Base-by-base conservation (phyloP, 441 rosid species). In the Aleurites moluccanus region DNA sequence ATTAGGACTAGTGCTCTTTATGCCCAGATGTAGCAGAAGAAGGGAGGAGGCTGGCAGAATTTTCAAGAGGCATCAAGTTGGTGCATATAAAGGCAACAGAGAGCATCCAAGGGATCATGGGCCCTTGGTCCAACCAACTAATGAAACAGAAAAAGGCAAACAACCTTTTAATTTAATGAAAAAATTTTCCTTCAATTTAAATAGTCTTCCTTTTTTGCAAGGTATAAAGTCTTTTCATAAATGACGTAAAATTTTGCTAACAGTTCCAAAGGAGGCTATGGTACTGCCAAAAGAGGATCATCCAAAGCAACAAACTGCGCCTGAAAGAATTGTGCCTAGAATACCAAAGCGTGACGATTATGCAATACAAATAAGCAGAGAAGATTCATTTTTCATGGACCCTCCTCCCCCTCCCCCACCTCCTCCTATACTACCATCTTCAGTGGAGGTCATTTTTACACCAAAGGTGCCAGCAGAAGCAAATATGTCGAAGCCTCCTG, bases 91-190 rank as follows among this genome's bases (percentile, higher is more conserved):
- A 83, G 96, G 90, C 76, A 83, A 63, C 85, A 84, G 96, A 83
- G 91, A 87, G 75, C 86, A 84, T 74, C 75, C 80, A 64, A 76
- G 81, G 68, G 89, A 85, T 68, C 82, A 76, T 53, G 83, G 78
- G 56, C 78, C 89, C 77, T 76, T 80, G 15, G 85, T 49, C 49
- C 80, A 53, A 70, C 86, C 89, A 76, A 83, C 86, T 69, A 84
- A 63, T 78, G 88, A 84, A 77, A 80, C 71, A 52, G 93, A 85
- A 73, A 90, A 92, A 90, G 96, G 99, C 70, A 83, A 82, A 77
- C 66, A 67, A 71, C 67, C 65, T 69, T 69, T 61, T 67, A 28
- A 80, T n/a, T 73, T 64, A 35, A 53, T 38, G 40, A 8, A 38
- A 38, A 38, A 38, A 0, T 38, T 38, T 5, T 38, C 40, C 40